A percentile compares a stretch with the other conserved stretches of the same genome.
Evolutionary conservation across 257 asterid species (phyloP).

Genomic region (Ballota nigra): DNA sequence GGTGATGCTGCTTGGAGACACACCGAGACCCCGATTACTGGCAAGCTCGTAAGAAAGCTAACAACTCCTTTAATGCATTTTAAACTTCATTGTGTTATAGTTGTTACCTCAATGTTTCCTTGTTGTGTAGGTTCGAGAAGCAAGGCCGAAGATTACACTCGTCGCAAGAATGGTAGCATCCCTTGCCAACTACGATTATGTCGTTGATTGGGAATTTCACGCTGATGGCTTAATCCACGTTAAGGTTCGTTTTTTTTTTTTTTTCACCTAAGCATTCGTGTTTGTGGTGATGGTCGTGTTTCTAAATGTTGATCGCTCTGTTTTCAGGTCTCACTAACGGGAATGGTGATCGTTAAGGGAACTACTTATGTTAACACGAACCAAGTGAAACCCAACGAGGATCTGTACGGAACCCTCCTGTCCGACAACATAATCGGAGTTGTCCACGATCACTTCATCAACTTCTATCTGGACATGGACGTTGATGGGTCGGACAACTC

Average conservation of each 20-base stretch:
- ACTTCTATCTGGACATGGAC: slow-evolving; percentile 91
- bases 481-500: slow-evolving; percentile 74
- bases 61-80: not conserved
- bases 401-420: slow-evolving; percentile 68
- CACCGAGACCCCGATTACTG: slow-evolving; percentile 49
- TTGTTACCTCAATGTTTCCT: not conserved
- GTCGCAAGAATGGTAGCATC: slow-evolving; percentile 67
- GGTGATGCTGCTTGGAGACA: slow-evolving; percentile 84
- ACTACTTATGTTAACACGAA: slow-evolving; percentile 66
- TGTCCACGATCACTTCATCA: slow-evolving; percentile 86
- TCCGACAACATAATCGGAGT: slow-evolving; percentile 86
- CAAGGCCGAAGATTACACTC: slow-evolving; percentile 65
- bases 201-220: slow-evolving; percentile 81
- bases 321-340: slow-evolving; percentile 76
- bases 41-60: slow-evolving; percentile 36
- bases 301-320: not conserved
- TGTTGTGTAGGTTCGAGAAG: slow-evolving; percentile 43
- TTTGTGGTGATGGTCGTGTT: no score
- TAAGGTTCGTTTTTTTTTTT: slow-evolving; percentile 36
- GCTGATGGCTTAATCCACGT: slow-evolving; percentile 73
- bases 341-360: slow-evolving; percentile 91
- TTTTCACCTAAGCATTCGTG: not conserved
- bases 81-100: not conserved
- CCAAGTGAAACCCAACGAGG: slow-evolving; percentile 64
- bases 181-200: slow-evolving; percentile 71